Base-by-base conservation (phyloP, 1,139 yeast genomes). In the Kodamaea plutei region DNA sequence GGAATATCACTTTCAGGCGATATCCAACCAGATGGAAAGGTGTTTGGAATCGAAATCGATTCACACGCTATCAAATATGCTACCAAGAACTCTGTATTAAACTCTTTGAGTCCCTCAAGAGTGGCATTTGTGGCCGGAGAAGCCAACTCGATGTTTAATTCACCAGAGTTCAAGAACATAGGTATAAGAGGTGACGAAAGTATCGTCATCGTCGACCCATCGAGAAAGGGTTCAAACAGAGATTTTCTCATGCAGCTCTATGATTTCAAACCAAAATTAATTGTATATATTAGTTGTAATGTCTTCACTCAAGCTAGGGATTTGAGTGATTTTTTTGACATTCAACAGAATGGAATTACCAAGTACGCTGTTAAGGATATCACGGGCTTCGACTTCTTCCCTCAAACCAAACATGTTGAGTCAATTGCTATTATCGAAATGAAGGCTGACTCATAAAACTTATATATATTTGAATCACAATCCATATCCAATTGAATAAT, bases 351-450 rank as follows among this genome's bases (percentile, higher is more conserved):
- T 1, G 25, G 31, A 2, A n/a, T n/a, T n/a, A 29, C 29, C 2
- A 37, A 48, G 15, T 68, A 68, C 33, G 47, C 35, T 23, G 52
- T 68, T 3, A 48, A 47, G 35, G 58, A 57, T 5, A 47, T 68
- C 3, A 48, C 47, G 2, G 74, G 73, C 3, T 68, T 66, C 44
- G 74, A 68, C 40, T 68, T 68, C 47, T 68, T 67, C 33, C 73
- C 74, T 2, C 74, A 68, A 39, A 67, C 74, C 1, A 66, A 64
- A 36, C 74, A 68, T 40, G 69, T 68, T 8, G 74, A 68, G 42
- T 53, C 69, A 1, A 55, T 68, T 3, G 73, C 72, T 0, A 44
- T 68, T 3, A 38, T 68, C 23, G 63, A 64, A 34, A 35, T 41
- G 29, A 28, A n/a, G n/a, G n/a, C n/a, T n/a, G n/a, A n/a, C n/a